Conservation (phyloP, 305 asterid genomes). For the Ilex paraguariensis region DNA sequence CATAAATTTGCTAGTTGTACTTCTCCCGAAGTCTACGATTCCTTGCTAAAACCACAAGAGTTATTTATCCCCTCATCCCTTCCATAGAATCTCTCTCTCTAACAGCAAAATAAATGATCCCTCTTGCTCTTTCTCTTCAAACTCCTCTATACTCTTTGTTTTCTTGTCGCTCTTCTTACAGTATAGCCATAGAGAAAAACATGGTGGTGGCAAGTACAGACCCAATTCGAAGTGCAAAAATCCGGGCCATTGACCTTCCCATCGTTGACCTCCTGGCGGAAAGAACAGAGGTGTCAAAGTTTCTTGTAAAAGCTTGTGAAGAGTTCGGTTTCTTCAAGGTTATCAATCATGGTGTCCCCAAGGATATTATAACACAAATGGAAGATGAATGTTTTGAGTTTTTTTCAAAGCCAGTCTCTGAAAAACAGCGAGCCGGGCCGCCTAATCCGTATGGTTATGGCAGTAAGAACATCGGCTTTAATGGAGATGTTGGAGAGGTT, state of each 20-base stretch:
- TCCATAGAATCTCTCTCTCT: too few species aligned
- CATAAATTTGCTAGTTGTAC: slow-evolving; percentile 3
- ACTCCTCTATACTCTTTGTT: background rate
- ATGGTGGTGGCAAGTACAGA: slow-evolving; percentile 36
- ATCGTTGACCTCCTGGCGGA: slow-evolving; percentile 46
- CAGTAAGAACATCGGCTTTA: slow-evolving; percentile 54
- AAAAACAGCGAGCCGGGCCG: slow-evolving; percentile 56
- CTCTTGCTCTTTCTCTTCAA: slow-evolving; percentile 7
- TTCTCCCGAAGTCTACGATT: background rate
- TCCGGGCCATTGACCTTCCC: slow-evolving; percentile 47
- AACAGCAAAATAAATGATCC: background rate
- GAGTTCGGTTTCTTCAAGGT: slow-evolving; percentile 74
- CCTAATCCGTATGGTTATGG: slow-evolving; percentile 68
- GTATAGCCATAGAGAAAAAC: background rate
- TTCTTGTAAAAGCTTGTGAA: slow-evolving; percentile 58
- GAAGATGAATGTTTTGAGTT: slow-evolving; percentile 49
- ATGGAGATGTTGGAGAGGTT: slow-evolving; percentile 70
- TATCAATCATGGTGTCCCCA: slow-evolving; percentile 64
- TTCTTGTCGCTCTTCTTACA: background rate
- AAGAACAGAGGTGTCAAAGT: slow-evolving; percentile 30
- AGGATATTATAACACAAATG: slow-evolving; percentile 35
- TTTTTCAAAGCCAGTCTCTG: slow-evolving; percentile 43
- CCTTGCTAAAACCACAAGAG: background rate
- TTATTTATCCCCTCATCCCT: too few species aligned
- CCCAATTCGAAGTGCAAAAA: slow-evolving; percentile 30